Base-by-base conservation (phyloP, 148 eudicot species). In the Fagopyrum esculentum region DNA sequence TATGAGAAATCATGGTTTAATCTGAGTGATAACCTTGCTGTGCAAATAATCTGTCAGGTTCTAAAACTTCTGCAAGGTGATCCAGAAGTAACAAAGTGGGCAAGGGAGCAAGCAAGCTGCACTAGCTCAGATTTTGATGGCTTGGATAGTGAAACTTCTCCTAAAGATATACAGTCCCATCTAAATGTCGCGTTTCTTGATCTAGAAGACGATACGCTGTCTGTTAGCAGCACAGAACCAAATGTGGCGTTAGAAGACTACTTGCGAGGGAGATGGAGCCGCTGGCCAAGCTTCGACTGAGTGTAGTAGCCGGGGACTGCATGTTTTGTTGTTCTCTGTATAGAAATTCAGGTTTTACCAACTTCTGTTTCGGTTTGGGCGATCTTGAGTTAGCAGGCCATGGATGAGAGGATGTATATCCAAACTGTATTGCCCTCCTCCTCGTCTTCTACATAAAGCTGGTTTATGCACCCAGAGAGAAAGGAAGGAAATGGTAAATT, bases 31-130 rank as follows among this genome's bases (percentile, higher is more conserved):
- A 15, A 6, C 30, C 44, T 35, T 22, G 43, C 13, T 61, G 22
- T 29, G 43, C 46, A 40, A 64, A 66, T 6, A 5, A 35, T 35
- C 2, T 66, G 46, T 15, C 17, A 94, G 98, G 85, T 94, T 69
- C 49, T 89, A 77, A 94, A 91, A 86, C 85, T 94, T 77, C 93
- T 92, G 75, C 84, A 86, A 86, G 96, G 97, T 55, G 93, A 94
- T 66, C 6, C 17, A 2, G 98, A 91, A 72, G 85, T 84, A 55
- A 81, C 74, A 1, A 81, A 84, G 57, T 94, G 96, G 96, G 96
- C 93, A 64, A 89, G 74, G 74, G 83, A 84, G 73, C 92, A 92
- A 84, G 81, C 85, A 49, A 74, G 74, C 55, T 19, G 54, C 15
- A 43, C 9, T 11, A 22, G 22, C 15, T 55, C 69, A 56, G 87